Evolutionary conservation across 768 basidiomycete species (phyloP).

Genomic region (Hypholoma fasciculare): DNA sequence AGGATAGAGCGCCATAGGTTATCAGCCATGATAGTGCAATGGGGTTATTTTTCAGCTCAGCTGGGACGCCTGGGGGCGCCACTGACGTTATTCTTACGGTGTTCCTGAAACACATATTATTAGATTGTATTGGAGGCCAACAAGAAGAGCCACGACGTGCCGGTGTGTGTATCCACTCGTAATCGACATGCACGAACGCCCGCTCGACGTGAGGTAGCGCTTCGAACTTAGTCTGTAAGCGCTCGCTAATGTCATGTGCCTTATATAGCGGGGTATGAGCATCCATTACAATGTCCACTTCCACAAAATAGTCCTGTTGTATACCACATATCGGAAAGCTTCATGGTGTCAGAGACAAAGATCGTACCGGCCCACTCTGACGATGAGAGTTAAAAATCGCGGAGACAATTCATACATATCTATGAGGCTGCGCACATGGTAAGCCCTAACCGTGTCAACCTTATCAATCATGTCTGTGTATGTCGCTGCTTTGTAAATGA

Average conservation of each 20-base stretch:
- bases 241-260: conserved; percentile 83
- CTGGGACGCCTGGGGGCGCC: too few relatives aligned
- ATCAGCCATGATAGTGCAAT: too few relatives aligned
- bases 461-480: conserved; percentile 85
- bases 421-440: conserved; percentile 60
- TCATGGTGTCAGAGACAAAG: neutral
- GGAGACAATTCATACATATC: conserved; percentile 1
- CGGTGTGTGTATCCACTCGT: conserved; percentile 81
- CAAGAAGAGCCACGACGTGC: conserved; percentile 22
- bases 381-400: conserved; percentile 1
- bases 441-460: conserved; percentile 91
- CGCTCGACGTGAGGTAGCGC: conserved; percentile 86
- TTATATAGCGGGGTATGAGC: conserved; percentile 87
- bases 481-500: conserved; percentile 91
- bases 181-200: conserved; percentile 94
- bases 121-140: too few relatives aligned
- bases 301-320: conserved; percentile 83
- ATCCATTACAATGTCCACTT: conserved; percentile 93
- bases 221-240: conserved; percentile 87
- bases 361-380: conserved; percentile 69
- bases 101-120: too few relatives aligned
- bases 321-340: neutral
- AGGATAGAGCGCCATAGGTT: too few relatives aligned
- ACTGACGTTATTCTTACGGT: too few relatives aligned
- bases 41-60: too few relatives aligned